Evolutionary conservation across 163 green algal genomes (phyloP), one percentile per base, ranked within the genome.

Genomic region (Scenedesmus sp.): DNA sequence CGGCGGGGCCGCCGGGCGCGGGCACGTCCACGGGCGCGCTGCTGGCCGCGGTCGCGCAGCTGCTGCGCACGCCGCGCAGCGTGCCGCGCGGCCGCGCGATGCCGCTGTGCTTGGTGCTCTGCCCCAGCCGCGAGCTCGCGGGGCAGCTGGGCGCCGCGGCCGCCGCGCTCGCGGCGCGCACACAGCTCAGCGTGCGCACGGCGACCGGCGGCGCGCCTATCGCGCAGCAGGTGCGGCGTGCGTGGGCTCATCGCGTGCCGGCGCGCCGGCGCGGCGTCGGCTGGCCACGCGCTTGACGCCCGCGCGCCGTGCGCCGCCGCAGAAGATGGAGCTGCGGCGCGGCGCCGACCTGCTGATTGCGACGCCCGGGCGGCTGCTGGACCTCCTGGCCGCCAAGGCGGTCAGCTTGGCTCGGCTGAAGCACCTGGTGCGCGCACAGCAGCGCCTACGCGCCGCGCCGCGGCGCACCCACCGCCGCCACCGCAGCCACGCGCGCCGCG

Each of bases 101-200:
- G 81, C 95, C 95, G 5, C 75, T 90, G 29, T 94, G 91, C 0
- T 86, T 99, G 22, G 85, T 99, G 28, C 89, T 99, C 20, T 93
- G 88, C 22, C 95, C 95, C 33, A 98, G 95, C 0, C 88, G 94
- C 48, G 96, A 99, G 90, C 90, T 99, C 34, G 91, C 90, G 53
- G 88, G 81, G 74, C 95, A 99, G 89, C 95, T 98, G 47, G 91
- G 96, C 66, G 94, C 96, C 79, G 94, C 98, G 83, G 93, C 89
- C 0, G 58, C 80, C 22, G 94, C 93, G 75, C 89, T 99, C 34
- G 88, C 90, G 5, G 78, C 93, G 47, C 95, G 91, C 82, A 92
- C 91, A 4, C 89, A 90, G 34, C 86, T 91, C 70, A 86, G 71
- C 64, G 76, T 84, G 4, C 88, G 79, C 77, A 84, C 53, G 24